Evolutionary conservation across 2,329 filamentous ascomycete genomes (phyloP), one percentile per base, ranked within the genome.

Genomic region (Colletotrichum lindemuthianum): DNA sequence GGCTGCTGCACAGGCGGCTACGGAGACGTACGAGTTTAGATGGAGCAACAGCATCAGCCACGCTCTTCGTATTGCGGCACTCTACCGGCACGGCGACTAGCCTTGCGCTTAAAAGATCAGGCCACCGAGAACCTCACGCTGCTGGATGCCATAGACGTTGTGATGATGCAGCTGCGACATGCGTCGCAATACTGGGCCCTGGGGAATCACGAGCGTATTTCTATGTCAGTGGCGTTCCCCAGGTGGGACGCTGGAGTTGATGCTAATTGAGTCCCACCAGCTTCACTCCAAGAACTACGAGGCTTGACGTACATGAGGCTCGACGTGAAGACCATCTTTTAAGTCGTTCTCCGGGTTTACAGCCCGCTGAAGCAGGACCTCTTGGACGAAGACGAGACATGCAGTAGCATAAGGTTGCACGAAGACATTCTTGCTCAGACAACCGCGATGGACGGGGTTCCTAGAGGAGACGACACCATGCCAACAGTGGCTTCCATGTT

Each of bases 271-370:
- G 8, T 55, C 40, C n/a, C 24, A 1, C 24, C 24, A 24, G 24
- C 24, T 24, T 24, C 24, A 24, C 24, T 55, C 0, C 40, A 55
- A 34, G 32, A 55, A 33, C 32, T 55, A 12, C 13, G 52, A 34
- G 52, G 52, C 24, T 15, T 55, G n/a, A 55, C 32, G 9, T 55
- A 45, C 13, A 36, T 55, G 40, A 55, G 40, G 32, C 52, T 55
- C n/a, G 40, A 55, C 13, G 45, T 55, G 40, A 36, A 7, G 13
- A 45, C 40, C 11, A 44, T 55, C 5, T 55, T 55, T 24, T n/a
- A 37, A 39, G n/a, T 45, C 12, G 51, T 43, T 43, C 8, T 15
- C 8, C 24, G 37, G 8, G 32, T 44, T 16, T 45, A 44, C 32
- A 45, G 52, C 9, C 52, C 52, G 2, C n/a, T 44, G 4, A 45